Conservation (phyloP, 495 filamentous ascomycete genomes). For the Penicillium daleae region DNA sequence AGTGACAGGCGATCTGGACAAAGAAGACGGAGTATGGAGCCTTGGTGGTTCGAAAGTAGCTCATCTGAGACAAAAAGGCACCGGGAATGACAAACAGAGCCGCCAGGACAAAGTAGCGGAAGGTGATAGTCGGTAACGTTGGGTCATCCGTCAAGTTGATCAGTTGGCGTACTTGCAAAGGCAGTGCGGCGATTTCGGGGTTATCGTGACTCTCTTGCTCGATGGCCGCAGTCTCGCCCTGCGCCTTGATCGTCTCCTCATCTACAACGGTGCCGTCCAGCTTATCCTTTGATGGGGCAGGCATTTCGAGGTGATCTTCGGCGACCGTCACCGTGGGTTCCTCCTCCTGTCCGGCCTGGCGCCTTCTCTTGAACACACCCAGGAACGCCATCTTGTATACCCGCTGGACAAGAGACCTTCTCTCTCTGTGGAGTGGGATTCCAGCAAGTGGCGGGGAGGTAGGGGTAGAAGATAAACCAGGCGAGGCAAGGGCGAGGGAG, state of each 20-base stretch:
- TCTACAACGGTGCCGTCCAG: conserved; percentile 12
- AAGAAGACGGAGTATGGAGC: conserved; percentile 63
- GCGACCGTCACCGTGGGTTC: not conserved
- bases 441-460: conserved; percentile 9
- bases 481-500: not conserved
- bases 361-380: conserved; percentile 13
- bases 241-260: conserved; percentile 25
- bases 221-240: conserved; percentile 29
- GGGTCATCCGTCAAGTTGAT: conserved; percentile 58
- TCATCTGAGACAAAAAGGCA: conserved; percentile 58
- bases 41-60: conserved; percentile 55
- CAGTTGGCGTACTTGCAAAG: conserved; percentile 53
- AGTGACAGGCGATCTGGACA: conserved; percentile 59
- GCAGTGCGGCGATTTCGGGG: conserved; percentile 51
- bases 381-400: conserved; percentile 13
- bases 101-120: conserved; percentile 59
- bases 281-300: conserved; percentile 3
- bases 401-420: not conserved
- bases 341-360: not conserved
- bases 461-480: not conserved
- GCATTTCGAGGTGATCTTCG: conserved; percentile 2
- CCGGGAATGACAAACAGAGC: conserved; percentile 56
- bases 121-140: conserved; percentile 54
- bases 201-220: conserved; percentile 45
- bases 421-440: conserved; percentile 2